These are phyloP conservation scores for Pichia cabralensis DNA, from an alignment of 805 yeast genomes.

Conservation along the genomic window DNA sequence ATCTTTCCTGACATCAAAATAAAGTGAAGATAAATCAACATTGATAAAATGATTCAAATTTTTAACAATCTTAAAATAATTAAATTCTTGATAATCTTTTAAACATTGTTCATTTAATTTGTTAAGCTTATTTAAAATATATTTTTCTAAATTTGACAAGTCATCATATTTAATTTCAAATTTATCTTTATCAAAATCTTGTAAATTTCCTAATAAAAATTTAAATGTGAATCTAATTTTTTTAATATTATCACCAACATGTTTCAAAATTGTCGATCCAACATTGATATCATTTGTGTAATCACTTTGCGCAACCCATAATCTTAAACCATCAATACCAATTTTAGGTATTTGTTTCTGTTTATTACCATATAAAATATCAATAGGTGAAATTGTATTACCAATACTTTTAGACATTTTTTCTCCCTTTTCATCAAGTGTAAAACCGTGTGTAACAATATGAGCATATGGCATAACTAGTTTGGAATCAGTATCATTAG, in stretches of 20 bases:
- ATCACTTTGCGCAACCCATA: slow-evolving; percentile 86
- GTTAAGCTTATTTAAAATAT: slow-evolving; percentile 45
- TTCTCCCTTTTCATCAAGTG: slow-evolving; percentile 71
- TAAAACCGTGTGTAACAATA: slow-evolving; percentile 89
- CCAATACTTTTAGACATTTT: slow-evolving; percentile 95
- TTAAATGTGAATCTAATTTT: slow-evolving; percentile 76
- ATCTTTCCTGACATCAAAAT: slow-evolving; percentile 83
- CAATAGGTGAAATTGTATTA: slow-evolving; percentile 62
- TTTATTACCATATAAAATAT: slow-evolving; percentile 53
- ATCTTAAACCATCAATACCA: slow-evolving; percentile 85
- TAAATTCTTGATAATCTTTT: slow-evolving; percentile 42
- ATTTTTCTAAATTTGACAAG: slow-evolving; percentile 45
- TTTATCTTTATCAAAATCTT: slow-evolving; percentile 17
- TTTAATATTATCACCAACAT: slow-evolving; percentile 72
- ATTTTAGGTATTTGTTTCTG: slow-evolving; percentile 45
- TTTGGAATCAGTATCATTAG: slow-evolving; percentile 15
- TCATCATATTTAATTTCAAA: slow-evolving; percentile 30
- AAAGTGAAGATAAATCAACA: slow-evolving; percentile 66
- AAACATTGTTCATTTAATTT: slow-evolving; percentile 34
- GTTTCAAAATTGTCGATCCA: slow-evolving; percentile 60
- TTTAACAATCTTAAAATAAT: slow-evolving; percentile 63
- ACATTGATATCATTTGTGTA: slow-evolving; percentile 72
- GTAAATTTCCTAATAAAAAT: slow-evolving; percentile 71
- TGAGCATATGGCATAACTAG: slow-evolving; percentile 50
- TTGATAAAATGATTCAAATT: slow-evolving; percentile 64